These are phyloP conservation scores for Lentinula edodes DNA, from an alignment of 768 basidiomycete species.

Conservation along the genomic window DNA sequence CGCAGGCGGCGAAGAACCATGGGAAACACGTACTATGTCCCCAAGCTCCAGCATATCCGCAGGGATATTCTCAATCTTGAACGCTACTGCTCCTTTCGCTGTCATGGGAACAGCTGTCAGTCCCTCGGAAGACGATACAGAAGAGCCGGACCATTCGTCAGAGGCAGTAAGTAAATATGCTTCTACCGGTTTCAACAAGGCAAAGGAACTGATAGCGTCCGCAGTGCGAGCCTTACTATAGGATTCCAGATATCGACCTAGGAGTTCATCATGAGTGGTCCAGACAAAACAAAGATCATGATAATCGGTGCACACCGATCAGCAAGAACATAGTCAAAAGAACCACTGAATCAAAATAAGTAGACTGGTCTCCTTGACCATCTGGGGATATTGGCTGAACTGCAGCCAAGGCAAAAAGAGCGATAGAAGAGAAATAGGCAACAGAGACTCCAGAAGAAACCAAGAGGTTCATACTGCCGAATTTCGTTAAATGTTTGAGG, in stretches of 20 bases:
- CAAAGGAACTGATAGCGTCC: constrained; percentile 67
- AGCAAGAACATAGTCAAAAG: constrained; percentile 80
- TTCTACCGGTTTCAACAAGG: constrained; percentile 55
- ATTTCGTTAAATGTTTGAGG: constrained; percentile 54
- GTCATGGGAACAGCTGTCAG: not conserved
- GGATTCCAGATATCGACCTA: constrained; percentile 61
- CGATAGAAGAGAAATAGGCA: constrained; percentile 74
- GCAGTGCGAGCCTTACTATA: constrained; percentile 67
- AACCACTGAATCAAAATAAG: constrained; percentile 80
- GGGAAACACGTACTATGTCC: constrained; percentile 66
- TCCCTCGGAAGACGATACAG: not conserved
- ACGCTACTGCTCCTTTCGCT: constrained; percentile 28
- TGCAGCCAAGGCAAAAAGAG: constrained; percentile 56
- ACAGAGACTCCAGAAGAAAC: constrained; percentile 71
- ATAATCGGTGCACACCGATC: constrained; percentile 34
- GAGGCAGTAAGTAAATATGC: constrained; percentile 44
- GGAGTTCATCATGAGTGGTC: constrained; percentile 1
- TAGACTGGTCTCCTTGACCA: constrained; percentile 47
- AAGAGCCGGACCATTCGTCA: not conserved
- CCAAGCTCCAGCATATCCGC: constrained; percentile 72
- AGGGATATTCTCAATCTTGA: constrained; percentile 34
- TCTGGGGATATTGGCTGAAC: constrained; percentile 28
- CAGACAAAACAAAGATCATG: not conserved
- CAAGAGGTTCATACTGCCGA: constrained; percentile 85
- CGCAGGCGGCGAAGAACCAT: constrained; percentile 70